Evolutionary conservation across 1,284 basidiomycete genomes (phyloP).

Genomic region (Fomitopsis palustris): DNA sequence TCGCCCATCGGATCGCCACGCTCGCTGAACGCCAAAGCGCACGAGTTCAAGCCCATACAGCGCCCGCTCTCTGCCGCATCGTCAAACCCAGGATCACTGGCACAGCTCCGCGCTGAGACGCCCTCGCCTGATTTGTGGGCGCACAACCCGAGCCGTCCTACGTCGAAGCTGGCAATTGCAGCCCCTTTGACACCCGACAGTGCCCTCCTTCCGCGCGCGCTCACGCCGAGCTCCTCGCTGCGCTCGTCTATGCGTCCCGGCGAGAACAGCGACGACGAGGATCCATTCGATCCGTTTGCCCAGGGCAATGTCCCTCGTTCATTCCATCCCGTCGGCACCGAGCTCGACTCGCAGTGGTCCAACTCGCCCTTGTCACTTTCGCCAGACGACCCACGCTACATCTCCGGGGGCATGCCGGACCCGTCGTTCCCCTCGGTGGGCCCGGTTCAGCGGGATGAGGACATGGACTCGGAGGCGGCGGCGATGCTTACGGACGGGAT

Average conservation of each 20-base stretch:
- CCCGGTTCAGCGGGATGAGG: conserved; percentile 30
- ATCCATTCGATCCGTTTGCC: conserved; percentile 74
- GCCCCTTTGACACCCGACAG: conserved; percentile 81
- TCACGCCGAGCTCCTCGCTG: conserved; percentile 53
- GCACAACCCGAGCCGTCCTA: conserved; percentile 65
- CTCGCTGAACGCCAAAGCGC: conserved; percentile 63
- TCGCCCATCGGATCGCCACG: conserved; percentile 51
- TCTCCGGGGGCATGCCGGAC: conserved; percentile 1
- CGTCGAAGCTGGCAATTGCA: conserved; percentile 85
- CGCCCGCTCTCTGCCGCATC: conserved; percentile 72
- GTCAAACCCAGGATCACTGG: conserved; percentile 57
- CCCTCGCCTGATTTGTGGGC: conserved; percentile 82
- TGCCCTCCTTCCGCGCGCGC: conserved; percentile 48
- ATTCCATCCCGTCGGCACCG: conserved; percentile 61
- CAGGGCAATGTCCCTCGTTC: conserved; percentile 44
- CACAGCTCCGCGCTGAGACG: conserved; percentile 58
- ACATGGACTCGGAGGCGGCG: conserved; percentile 51
- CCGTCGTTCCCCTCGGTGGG: neutral
- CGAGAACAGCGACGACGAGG: conserved; percentile 62
- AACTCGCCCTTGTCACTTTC: conserved; percentile 47
- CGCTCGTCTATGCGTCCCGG: conserved; percentile 58
- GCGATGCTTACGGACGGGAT: conserved; percentile 81
- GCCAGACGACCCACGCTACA: conserved; percentile 39
- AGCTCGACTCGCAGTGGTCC: conserved; percentile 60
- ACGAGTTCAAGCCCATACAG: conserved; percentile 65